Base-by-base conservation (phyloP, 768 basidiomycete genomes). In the Pleurotus cornucopiae region DNA sequence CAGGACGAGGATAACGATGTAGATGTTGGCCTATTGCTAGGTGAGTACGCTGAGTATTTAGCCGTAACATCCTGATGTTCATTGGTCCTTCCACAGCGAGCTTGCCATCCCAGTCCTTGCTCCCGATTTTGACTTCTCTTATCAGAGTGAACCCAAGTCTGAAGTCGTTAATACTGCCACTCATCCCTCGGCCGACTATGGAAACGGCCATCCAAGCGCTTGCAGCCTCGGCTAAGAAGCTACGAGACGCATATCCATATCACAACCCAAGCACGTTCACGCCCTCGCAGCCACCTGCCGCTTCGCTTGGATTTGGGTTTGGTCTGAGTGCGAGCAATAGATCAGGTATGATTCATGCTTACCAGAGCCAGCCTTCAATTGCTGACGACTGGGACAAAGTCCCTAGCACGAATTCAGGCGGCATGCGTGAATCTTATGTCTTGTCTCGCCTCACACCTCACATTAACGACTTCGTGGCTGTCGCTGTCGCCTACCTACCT, bases 121-220 rank as follows among this genome's bases (percentile, higher is more conserved):
- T 93, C 25, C 88, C 89, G 2, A 73, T 93, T 39, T 70, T 94
- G 18, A 86, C 78, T 23, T 80, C 89, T 9, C 73, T 94, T 55
- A 71, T 94, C 21, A 76, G 78, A 56, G 69, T 76, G 0, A 84
- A 91, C 60, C 91, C 91, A 0, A 75, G 80, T 2, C 73, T 94
- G 47, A 94, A 90, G 68, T 76, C 84, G 2, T 70, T 80, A 6
- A 79, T 94, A 55, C 71, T 94, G 38, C 84, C 85, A 30, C 75
- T 94, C 38, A 91, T 94, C 64, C 91, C 91, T 49, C 83, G 89
- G n/a, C 91, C 91, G 12, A 87, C 90, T 1, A 73, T 92, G 56
- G 86, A 90, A 26, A 84, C 80, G 26, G 91, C 89, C 7, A 68
- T 84, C 25, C 82, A 90, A 62, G 84, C 85, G 11, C 70, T 94